phyloP scores from a whole-genome alignment of 768 basidiomycete genomes.

The Lactarius sp. region DNA sequence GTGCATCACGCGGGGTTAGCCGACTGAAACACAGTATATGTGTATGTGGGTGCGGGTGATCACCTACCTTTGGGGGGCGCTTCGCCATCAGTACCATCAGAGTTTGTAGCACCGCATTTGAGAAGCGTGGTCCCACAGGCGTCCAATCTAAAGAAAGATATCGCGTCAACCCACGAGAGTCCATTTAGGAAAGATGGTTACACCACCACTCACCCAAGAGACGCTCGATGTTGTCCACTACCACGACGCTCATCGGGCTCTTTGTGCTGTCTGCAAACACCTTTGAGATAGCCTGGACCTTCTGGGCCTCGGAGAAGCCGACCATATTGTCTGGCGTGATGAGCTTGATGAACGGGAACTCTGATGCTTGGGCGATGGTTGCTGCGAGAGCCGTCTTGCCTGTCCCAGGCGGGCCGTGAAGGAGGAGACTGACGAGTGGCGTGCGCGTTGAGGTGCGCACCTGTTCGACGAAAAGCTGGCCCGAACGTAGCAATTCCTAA shows the following conservation, averaged over 20 bases:
- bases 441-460: constrained; percentile 87
- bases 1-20: background rate
- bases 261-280: constrained; percentile 95
- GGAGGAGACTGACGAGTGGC: constrained; percentile 82
- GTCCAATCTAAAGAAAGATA: constrained; percentile 70
- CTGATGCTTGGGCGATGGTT: constrained; percentile 88
- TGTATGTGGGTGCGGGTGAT: background rate
- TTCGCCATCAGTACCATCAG: constrained; percentile 83
- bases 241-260: constrained; percentile 92
- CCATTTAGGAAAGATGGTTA: background rate
- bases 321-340: constrained; percentile 97
- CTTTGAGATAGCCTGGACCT: constrained; percentile 87
- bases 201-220: constrained; percentile 65
- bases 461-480: constrained; percentile 87
- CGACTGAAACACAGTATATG: background rate
- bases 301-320: constrained; percentile 88
- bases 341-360: constrained; percentile 97
- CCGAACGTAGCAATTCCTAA: constrained; percentile 83
- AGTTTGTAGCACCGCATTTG: constrained; percentile 88
- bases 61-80: constrained; percentile 82
- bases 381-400: constrained; percentile 76
- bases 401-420: constrained; percentile 81
- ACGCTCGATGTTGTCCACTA: constrained; percentile 92
- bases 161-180: background rate
- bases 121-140: constrained; percentile 94